Evolutionary conservation across 2,329 filamentous ascomycete species (phyloP).

Genomic region (Penicillium sp.): DNA sequence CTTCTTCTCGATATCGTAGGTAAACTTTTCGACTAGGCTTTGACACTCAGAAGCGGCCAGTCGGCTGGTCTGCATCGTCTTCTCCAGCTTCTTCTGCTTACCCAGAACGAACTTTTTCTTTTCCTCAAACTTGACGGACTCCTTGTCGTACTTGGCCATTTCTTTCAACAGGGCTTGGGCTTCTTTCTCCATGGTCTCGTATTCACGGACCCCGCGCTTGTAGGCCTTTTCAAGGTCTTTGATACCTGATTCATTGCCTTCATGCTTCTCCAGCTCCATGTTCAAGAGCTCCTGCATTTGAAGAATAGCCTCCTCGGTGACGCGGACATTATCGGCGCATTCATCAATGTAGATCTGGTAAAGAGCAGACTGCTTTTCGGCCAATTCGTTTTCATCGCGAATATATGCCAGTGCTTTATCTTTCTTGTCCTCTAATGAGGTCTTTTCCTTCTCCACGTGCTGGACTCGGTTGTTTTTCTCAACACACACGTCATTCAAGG

Average conservation of each 20-base stretch:
- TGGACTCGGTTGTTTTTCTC: slow-evolving; percentile 95
- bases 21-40: slow-evolving; percentile 73
- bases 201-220: slow-evolving; percentile 77
- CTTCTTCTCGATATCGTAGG: slow-evolving; percentile 73
- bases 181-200: slow-evolving; percentile 76
- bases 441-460: slow-evolving; percentile 97
- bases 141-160: slow-evolving; percentile 89
- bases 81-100: slow-evolving; percentile 94
- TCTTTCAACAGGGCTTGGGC: slow-evolving; percentile 78
- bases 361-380: slow-evolving; percentile 81
- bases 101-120: slow-evolving; percentile 89
- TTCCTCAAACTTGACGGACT: slow-evolving; percentile 95
- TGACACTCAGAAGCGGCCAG: slow-evolving; percentile 71
- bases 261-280: slow-evolving; percentile 83
- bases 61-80: slow-evolving; percentile 74
- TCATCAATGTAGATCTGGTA: slow-evolving; percentile 91
- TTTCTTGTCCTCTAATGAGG: slow-evolving; percentile 90
- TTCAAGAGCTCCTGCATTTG: slow-evolving; percentile 87
- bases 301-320: slow-evolving; percentile 84
- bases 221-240: slow-evolving; percentile 84
- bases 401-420: slow-evolving; percentile 87
- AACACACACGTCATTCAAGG: slow-evolving; percentile 86
- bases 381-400: slow-evolving; percentile 87
- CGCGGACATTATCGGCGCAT: slow-evolving; percentile 80
- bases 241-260: slow-evolving; percentile 85